Evolutionary conservation across 768 basidiomycete species (phyloP), one percentile per base, ranked within the genome.

Genomic region (Suillus alpinus): DNA sequence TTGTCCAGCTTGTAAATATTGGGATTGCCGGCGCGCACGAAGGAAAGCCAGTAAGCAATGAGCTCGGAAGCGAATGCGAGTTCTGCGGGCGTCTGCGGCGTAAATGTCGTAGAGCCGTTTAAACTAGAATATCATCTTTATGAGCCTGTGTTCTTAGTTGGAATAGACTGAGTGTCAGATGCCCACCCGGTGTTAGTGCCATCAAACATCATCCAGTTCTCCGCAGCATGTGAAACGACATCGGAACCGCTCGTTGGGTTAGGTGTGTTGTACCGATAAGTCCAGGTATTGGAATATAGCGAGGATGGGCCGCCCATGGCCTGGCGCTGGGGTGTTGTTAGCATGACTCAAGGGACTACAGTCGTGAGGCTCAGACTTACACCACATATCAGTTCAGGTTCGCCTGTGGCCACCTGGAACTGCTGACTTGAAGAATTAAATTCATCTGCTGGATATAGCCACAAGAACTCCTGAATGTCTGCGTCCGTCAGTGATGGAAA

Each of bases 121-220:
- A 72, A 68, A 5, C 80, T 84, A 56, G 37, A 58, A 18, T 1
- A 39, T 9, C 43, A 14, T 13, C 4, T 23, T 13, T 36, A 23
- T 20, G n/a, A 23, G 20, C 34, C 20, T 34, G 10, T 18, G 29
- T 14, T 49, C 9, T 18, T 31, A 10, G 4, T 31, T 12, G 18
- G 18, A 2, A 18, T 31, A 10, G 8, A 31, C 10, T n/a, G 29
- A 9, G 16, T 18, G 23, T 20, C 37, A 34, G 26, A 29, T 10
- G 65, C 76, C 20, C 66, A 86, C 87, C 86, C 86, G 34, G 85
- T 86, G 60, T 82, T 82, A 1, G 77, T 80, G 1, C 87, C 86
- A 23, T 71, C 69, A 73, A 86, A 86, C 85, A 87, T 83, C 83
- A 86, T 86, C 82, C 83, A 86, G 65, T 87, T 86, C 67, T 86